Conservation (phyloP, 805 yeast genomes). For the Yamadazyma sp. region DNA sequence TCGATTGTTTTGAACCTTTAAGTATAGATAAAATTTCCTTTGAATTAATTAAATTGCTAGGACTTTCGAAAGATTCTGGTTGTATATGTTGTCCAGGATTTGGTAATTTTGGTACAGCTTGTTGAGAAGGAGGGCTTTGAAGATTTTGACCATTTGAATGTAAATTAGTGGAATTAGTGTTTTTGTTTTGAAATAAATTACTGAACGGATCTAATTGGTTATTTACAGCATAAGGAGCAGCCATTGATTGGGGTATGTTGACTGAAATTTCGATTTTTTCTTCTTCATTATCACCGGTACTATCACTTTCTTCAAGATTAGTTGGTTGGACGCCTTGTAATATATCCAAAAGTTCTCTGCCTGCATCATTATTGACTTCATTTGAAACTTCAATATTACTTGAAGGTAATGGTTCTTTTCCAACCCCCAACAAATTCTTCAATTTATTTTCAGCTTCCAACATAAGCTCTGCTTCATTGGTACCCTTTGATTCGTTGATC, state of each 20-base stretch:
- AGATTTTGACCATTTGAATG: neutral
- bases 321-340: slow-evolving; percentile 37
- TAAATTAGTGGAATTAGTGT: too few relatives aligned
- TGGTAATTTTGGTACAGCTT: slow-evolving; percentile 1
- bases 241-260: slow-evolving; percentile 16
- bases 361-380: slow-evolving; percentile 52
- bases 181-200: too few relatives aligned
- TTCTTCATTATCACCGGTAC: slow-evolving; percentile 3
- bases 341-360: slow-evolving; percentile 70
- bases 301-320: slow-evolving; percentile 2
- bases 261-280: slow-evolving; percentile 6
- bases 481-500: slow-evolving; percentile 52
- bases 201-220: too few relatives aligned
- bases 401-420: slow-evolving; percentile 21
- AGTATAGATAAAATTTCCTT: slow-evolving; percentile 44
- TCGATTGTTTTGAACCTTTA: slow-evolving; percentile 18
- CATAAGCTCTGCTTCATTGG: slow-evolving; percentile 58
- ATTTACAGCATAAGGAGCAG: slow-evolving; percentile 16
- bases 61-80: slow-evolving; percentile 38
- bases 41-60: slow-evolving; percentile 34
- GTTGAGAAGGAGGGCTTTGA: neutral
- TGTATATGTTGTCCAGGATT: slow-evolving; percentile 4
- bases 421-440: slow-evolving; percentile 62
- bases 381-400: neutral
- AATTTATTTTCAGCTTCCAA: slow-evolving; percentile 61